phyloP scores from a whole-genome alignment of 2,329 filamentous ascomycete species.

The Penicillium janthinellum region DNA sequence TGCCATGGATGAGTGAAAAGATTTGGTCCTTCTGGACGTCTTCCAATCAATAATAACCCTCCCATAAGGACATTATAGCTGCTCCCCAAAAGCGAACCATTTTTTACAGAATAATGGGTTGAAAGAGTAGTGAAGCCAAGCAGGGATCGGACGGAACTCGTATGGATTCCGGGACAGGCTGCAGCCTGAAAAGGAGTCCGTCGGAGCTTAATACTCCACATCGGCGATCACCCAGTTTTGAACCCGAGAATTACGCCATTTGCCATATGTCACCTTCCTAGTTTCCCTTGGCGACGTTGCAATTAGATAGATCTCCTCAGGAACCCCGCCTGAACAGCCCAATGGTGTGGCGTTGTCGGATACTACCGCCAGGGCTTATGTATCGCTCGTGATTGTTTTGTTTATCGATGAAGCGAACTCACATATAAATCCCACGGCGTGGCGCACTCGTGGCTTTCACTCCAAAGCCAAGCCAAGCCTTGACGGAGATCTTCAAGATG shows the following conservation, averaged over 20 bases:
- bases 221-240: not conserved
- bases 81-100: not conserved
- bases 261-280: slow-evolving; percentile 17
- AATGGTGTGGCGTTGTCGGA: slow-evolving; percentile 8
- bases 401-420: not conserved
- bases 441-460: not conserved
- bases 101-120: not conserved
- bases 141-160: not conserved
- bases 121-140: not conserved
- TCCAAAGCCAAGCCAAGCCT: not conserved
- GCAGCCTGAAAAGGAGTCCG: not conserved
- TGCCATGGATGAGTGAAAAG: too few species aligned
- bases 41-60: not conserved
- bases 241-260: not conserved
- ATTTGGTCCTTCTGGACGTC: not conserved
- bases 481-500: not conserved
- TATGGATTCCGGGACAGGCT: not conserved
- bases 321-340: slow-evolving; percentile 3
- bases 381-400: not conserved
- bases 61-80: not conserved
- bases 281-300: slow-evolving; percentile 19
- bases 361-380: not conserved
- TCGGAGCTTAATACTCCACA: not conserved
- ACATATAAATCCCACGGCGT: not conserved
- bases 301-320: slow-evolving; percentile 4